Evolutionary conservation across 2,329 filamentous ascomycete genomes (phyloP).

Genomic region (Annulohypoxylon truncatum): DNA sequence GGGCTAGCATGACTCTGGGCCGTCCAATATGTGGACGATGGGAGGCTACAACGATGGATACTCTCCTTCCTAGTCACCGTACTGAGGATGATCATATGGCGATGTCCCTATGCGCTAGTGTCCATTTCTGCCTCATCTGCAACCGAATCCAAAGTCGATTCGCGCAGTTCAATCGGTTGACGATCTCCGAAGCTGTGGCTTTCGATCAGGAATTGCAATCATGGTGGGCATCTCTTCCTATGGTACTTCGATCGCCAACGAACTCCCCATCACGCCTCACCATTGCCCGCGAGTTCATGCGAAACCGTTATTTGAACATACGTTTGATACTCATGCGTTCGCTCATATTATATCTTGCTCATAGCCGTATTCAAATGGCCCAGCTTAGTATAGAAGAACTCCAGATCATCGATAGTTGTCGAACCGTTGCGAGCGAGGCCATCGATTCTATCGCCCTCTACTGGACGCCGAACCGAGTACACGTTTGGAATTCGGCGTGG

Average conservation of each 20-base stretch:
- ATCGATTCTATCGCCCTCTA: constrained; percentile 36
- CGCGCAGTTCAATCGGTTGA: constrained; percentile 33
- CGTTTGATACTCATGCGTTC: constrained; percentile 36
- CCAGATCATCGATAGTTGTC: constrained; percentile 27
- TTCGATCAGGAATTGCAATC: constrained; percentile 34
- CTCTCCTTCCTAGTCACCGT: constrained; percentile 22
- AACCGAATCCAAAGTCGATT: constrained; percentile 37
- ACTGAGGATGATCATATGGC: constrained; percentile 32
- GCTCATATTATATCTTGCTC: constrained; percentile 33
- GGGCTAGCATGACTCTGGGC: constrained; percentile 38
- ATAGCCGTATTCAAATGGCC: constrained; percentile 27
- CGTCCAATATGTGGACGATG: constrained; percentile 36
- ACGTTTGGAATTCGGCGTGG: constrained; percentile 39
- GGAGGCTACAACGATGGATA: constrained; percentile 35
- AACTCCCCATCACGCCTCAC: constrained; percentile 33
- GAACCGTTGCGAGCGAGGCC: constrained; percentile 28
- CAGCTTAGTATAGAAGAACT: constrained; percentile 29
- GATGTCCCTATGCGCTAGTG: constrained; percentile 29
- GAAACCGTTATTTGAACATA: constrained; percentile 37
- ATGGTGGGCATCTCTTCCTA: constrained; percentile 31
- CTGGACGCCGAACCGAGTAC: constrained; percentile 36
- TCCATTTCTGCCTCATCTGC: constrained; percentile 33
- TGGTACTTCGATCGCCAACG: constrained; percentile 22
- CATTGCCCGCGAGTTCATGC: constrained; percentile 36
- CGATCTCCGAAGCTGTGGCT: constrained; percentile 23